phyloP scores from a whole-genome alignment of 345 rosid genomes.

The Salix koriyanagi region DNA sequence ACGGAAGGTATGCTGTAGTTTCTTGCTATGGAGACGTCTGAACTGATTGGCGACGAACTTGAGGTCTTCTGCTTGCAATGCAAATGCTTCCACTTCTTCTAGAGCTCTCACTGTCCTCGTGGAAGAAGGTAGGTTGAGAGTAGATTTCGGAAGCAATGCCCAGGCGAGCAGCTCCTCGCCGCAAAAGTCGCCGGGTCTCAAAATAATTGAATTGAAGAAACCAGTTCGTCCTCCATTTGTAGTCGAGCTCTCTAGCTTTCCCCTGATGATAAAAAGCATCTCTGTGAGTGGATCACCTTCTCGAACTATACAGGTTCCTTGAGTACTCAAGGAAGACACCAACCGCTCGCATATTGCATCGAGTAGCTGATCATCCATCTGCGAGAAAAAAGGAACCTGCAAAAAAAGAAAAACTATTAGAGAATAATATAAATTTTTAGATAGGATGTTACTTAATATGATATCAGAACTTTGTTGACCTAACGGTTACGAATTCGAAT shows the following conservation, averaged over 20 bases:
- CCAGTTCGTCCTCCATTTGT: slow-evolving; percentile 93
- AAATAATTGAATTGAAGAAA: slow-evolving; percentile 75
- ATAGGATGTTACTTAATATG: accelerated
- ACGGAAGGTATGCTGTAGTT: slow-evolving; percentile 84
- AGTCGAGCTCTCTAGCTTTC: slow-evolving; percentile 83
- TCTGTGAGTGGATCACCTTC: slow-evolving; percentile 91
- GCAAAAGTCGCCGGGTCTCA: slow-evolving; percentile 89
- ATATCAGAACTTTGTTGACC: too few species aligned
- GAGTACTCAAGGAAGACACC: slow-evolving; percentile 73
- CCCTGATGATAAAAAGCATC: slow-evolving; percentile 88
- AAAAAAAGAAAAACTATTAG: background rate
- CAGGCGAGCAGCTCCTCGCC: slow-evolving; percentile 93
- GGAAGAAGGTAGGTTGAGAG: slow-evolving; percentile 72
- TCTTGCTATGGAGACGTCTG: slow-evolving; percentile 88
- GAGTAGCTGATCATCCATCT: slow-evolving; percentile 92
- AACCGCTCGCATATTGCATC: slow-evolving; percentile 93
- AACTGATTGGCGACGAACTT: slow-evolving; percentile 92
- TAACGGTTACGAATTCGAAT: too few species aligned
- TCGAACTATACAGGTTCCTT: slow-evolving; percentile 77
- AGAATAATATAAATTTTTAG: too few species aligned
- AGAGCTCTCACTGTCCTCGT: slow-evolving; percentile 85
- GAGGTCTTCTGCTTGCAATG: slow-evolving; percentile 82
- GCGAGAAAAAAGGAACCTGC: slow-evolving; percentile 91
- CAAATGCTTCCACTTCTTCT: slow-evolving; percentile 92
- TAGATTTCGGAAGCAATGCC: slow-evolving; percentile 86